These are phyloP conservation scores for Melocanna baccifera DNA, from an alignment of 176 grass and related monocot species.

Conservation along the genomic window DNA sequence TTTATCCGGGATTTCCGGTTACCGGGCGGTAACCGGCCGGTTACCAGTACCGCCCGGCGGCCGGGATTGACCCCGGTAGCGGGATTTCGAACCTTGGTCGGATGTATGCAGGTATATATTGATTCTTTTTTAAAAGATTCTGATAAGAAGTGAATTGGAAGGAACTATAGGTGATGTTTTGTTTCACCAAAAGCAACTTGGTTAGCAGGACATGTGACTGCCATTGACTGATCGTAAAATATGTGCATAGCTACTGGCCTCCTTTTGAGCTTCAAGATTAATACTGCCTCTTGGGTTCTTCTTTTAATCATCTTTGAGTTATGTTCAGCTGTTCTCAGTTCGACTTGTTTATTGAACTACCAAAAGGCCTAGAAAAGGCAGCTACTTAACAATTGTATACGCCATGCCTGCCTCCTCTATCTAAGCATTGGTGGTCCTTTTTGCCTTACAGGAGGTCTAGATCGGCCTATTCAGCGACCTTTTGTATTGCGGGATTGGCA, in stretches of 20 bases:
- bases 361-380: neutral
- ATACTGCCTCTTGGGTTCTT: neutral
- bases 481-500: conserved; percentile 76
- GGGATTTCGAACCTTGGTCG: too few relatives aligned
- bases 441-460: conserved; percentile 65
- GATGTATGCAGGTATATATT: conserved; percentile 92
- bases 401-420: neutral
- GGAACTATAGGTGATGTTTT: neutral
- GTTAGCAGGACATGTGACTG: neutral
- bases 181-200: conserved; percentile 23
- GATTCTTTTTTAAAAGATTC: conserved; percentile 23
- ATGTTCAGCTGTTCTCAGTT: neutral
- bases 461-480: conserved; percentile 68
- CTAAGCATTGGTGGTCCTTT: neutral
- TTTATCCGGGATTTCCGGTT: too few relatives aligned
- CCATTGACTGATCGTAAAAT: conserved; percentile 2
- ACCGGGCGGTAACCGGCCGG: too few relatives aligned
- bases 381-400: neutral
- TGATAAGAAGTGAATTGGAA: conserved; percentile 1
- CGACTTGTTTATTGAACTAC: neutral
- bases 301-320: conserved; percentile 1
- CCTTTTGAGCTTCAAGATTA: neutral
- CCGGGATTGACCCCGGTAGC: too few relatives aligned
- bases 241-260: conserved; percentile 13
- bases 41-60: too few relatives aligned